Base-by-base conservation (phyloP, 116 monocot genomes). In the Cymodocea nodosa region DNA sequence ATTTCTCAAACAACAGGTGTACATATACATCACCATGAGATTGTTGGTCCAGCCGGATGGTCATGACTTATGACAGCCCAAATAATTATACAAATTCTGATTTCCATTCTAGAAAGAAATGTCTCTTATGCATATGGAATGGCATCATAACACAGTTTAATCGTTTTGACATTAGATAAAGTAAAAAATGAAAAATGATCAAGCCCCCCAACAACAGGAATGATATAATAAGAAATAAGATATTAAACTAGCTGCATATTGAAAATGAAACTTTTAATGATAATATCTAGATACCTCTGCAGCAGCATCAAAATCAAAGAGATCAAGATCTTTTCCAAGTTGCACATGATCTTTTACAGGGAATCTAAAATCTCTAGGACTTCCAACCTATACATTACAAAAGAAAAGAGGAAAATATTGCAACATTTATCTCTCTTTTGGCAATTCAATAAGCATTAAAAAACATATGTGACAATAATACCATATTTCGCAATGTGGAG, bases 251-350 rank as follows among this genome's bases (percentile, higher is more conserved):
- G 48, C 48, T 35, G 13, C 13, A 3, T 64, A 37, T 2, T 50
- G 2, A 65, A 51, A 65, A 51, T 51, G 22, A 51, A 65, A 51
- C 50, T 18, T 51, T 6, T 14, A 67, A 66, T 34, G 34, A 53
- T 52, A 17, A 52, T 20, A 52, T 9, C 19, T n/a, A 18, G 40
- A 40, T 85, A 97, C 95, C 87, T 97, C 95, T 69, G 91, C 80
- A 23, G 95, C 95, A 68, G 95, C 83, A 79, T 97, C 95, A 82
- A 97, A 97, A 80, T 97, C 90, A 78, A 97, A 87, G 19, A 97
- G 83, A 78, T 97, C 85, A 40, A 97, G 83, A 54, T 85, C 82
- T 60, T 85, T 97, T 50, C 95, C 95, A 34, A 97, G 69, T 66
- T 87, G 83, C 72, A 90, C 66, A 68, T 97, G 95, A 80, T 97